A percentile compares a stretch with the other conserved stretches of the same genome.
These are phyloP conservation scores for Pythium angustatum DNA, from an alignment of 352 stramenopile genomes.

Conservation along the genomic window DNA sequence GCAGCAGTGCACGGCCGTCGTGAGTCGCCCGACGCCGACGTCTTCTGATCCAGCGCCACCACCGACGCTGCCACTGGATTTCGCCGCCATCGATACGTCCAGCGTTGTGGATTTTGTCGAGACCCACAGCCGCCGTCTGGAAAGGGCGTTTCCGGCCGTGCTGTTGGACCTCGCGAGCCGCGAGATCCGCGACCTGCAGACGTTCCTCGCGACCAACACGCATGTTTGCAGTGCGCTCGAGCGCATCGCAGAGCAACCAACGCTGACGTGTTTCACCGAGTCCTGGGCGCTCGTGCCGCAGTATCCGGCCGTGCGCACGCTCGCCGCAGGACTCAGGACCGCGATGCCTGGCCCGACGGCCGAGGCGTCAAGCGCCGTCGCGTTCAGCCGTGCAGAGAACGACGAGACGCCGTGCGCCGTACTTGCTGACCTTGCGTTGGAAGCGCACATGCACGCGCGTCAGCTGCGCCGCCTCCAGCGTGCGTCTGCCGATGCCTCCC, in stretches of 20 bases:
- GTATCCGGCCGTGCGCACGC: conserved; percentile 12
- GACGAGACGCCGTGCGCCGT: conserved; percentile 9
- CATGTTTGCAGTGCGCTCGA: conserved; percentile 2
- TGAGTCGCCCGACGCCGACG: neutral
- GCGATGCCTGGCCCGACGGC: neutral
- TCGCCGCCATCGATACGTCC: conserved; percentile 15
- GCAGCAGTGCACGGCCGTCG: neutral
- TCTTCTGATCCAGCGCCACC: neutral
- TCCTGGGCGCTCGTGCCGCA: conserved; percentile 22
- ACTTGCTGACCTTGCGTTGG: conserved; percentile 22
- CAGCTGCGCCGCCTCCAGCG: conserved; percentile 11
- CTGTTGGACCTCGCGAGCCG: conserved; percentile 31
- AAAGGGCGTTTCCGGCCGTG: conserved; percentile 22
- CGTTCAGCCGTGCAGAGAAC: conserved; percentile 11
- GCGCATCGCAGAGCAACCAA: neutral
- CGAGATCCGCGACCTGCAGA: conserved; percentile 30
- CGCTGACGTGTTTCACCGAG: conserved; percentile 3
- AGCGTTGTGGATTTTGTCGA: conserved; percentile 34
- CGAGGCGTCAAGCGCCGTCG: neutral
- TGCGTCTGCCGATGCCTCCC: neutral
- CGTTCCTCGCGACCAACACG: neutral
- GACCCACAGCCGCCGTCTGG: conserved; percentile 29
- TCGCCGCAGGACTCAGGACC: conserved; percentile 31
- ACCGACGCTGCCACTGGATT: conserved; percentile 31
- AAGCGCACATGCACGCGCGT: conserved; percentile 19